phyloP scores from a whole-genome alignment of 305 asterid genomes.

The Plantago coronopus region DNA sequence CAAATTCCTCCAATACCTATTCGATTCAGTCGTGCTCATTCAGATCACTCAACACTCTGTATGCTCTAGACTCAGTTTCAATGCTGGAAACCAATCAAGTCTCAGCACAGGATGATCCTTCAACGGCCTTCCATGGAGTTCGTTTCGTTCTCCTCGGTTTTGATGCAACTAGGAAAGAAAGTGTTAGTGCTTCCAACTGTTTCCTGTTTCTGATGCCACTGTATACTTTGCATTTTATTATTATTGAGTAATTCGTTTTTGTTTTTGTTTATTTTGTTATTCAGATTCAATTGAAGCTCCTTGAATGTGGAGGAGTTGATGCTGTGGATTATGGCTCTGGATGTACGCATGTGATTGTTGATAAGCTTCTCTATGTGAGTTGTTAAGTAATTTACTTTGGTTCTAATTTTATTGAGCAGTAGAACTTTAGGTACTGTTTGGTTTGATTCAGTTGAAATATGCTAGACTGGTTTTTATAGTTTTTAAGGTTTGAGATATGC shows the following conservation, averaged over 20 bases:
- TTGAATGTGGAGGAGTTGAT: slow-evolving; percentile 69
- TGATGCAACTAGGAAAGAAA: slow-evolving; percentile 36
- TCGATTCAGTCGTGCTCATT: background rate
- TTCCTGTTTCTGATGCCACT: slow-evolving; percentile 3
- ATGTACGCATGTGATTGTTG: slow-evolving; percentile 72
- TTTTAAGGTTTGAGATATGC: no score
- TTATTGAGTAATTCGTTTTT: background rate
- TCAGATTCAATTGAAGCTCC: slow-evolving; percentile 58
- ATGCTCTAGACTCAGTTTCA: slow-evolving; percentile 12
- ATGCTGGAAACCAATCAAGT: slow-evolving; percentile 33
- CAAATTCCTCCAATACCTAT: background rate
- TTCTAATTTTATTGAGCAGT: background rate
- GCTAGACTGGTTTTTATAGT: no score
- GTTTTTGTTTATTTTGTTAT: background rate
- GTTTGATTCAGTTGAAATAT: no score
- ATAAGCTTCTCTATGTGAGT: slow-evolving; percentile 62
- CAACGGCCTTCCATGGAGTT: slow-evolving; percentile 48
- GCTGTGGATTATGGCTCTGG: slow-evolving; percentile 52
- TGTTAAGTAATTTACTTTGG: background rate
- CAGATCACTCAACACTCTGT: background rate
- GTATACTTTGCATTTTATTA: background rate
- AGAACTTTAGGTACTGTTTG: background rate
- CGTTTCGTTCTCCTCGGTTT: slow-evolving; percentile 59
- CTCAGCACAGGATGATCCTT: slow-evolving; percentile 31
- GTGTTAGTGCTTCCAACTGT: slow-evolving; percentile 33